Evolutionary conservation across 371 early-diverging fungal genomes (phyloP).

Genomic region (Smittium culicis): DNA sequence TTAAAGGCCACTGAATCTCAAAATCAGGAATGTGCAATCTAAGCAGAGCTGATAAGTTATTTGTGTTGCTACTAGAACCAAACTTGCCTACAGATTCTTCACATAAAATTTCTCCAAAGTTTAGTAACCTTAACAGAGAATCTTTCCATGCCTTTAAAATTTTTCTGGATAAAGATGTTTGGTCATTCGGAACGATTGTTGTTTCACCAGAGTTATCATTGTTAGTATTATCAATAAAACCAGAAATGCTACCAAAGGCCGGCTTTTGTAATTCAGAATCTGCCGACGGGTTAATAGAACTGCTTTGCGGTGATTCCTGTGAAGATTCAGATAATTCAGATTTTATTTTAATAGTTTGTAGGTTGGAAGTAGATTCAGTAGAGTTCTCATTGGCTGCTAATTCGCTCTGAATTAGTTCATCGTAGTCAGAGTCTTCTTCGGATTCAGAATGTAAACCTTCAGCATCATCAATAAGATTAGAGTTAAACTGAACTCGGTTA

Average conservation of each 20-base stretch:
- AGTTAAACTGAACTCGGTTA: slow-evolving; percentile 1
- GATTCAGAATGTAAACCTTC: neutral
- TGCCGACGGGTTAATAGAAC: neutral
- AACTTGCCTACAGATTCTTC: neutral
- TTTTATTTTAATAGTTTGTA: neutral
- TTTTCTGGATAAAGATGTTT: neutral
- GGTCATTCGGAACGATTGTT: neutral
- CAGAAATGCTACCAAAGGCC: too few species aligned
- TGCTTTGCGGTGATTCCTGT: neutral
- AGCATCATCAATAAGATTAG: neutral
- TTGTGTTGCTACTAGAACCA: neutral
- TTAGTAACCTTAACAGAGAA: neutral
- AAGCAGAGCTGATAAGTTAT: neutral
- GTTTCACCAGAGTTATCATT: neutral
- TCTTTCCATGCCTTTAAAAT: slow-evolving; percentile 1
- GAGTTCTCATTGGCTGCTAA: neutral
- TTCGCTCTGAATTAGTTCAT: neutral
- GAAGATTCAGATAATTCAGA: neutral
- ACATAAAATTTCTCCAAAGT: neutral
- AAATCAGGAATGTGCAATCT: slow-evolving; percentile 5
- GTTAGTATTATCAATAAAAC: too few species aligned
- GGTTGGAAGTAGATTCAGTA: neutral
- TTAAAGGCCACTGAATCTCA: neutral
- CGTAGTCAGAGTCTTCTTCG: neutral
- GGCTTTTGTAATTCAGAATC: too few species aligned